These are phyloP conservation scores for Skeletonema marinoi DNA, from an alignment of 108 stramenopile species.

Conservation along the genomic window DNA sequence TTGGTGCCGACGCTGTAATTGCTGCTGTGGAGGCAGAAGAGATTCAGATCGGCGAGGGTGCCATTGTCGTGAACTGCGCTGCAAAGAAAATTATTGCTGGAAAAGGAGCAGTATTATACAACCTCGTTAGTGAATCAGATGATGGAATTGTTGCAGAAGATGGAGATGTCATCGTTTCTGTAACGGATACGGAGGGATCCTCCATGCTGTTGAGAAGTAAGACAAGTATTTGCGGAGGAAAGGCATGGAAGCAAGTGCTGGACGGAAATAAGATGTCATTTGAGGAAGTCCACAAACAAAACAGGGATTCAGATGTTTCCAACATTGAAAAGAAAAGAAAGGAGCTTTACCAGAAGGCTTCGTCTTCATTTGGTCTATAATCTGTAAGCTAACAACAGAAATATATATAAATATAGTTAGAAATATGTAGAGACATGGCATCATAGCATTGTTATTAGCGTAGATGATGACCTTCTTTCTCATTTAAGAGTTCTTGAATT, in stretches of 20 bases:
- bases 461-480: too few relatives aligned
- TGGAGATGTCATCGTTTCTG: conserved; percentile 92
- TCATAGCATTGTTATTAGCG: too few relatives aligned
- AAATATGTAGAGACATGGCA: too few relatives aligned
- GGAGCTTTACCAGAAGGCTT: conserved; percentile 58
- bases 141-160: conserved; percentile 83
- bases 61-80: conserved; percentile 96
- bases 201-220: conserved; percentile 69
- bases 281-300: conserved; percentile 87
- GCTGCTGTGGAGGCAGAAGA: conserved; percentile 73
- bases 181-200: conserved; percentile 76
- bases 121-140: conserved; percentile 83
- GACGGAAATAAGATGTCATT: conserved; percentile 81
- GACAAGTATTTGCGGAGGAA: conserved; percentile 83
- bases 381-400: neutral
- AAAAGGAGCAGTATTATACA: conserved; percentile 92
- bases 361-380: conserved; percentile 42
- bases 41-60: conserved; percentile 84
- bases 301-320: conserved; percentile 79
- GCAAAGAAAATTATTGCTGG: conserved; percentile 92
- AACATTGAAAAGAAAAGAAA: conserved; percentile 73
- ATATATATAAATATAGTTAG: too few relatives aligned
- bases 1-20: conserved; percentile 75
- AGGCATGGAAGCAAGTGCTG: conserved; percentile 86
- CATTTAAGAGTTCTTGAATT: neutral